Evolutionary conservation across 805 yeast species (phyloP).

Genomic region (Metschnikowia rubicola): DNA sequence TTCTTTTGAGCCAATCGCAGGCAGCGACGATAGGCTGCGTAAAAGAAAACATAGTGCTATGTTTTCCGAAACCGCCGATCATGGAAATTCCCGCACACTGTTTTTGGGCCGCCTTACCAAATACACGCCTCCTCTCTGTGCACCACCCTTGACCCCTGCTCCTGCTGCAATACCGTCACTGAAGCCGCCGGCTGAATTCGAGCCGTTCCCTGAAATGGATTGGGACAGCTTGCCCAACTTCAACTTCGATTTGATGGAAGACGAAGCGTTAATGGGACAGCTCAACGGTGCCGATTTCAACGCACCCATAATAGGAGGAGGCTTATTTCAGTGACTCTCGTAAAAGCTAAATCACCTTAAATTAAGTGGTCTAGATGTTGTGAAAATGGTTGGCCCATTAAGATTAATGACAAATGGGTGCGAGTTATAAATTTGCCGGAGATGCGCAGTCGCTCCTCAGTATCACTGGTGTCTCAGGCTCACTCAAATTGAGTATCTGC

Average conservation of each 20-base stretch:
- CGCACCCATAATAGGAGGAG: constrained; percentile 18
- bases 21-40: background rate
- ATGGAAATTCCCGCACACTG: constrained; percentile 1
- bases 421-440: too few species aligned
- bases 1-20: background rate
- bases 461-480: too few species aligned
- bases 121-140: constrained; percentile 10
- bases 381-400: too few species aligned
- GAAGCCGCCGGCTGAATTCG: background rate
- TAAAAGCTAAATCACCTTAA: too few species aligned
- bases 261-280: constrained; percentile 25
- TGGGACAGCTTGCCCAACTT: constrained; percentile 24
- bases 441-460: too few species aligned
- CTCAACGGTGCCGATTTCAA: constrained; percentile 17
- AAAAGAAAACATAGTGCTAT: background rate
- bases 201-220: constrained; percentile 8
- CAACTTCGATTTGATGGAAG: constrained; percentile 31
- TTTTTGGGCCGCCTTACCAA: constrained; percentile 2
- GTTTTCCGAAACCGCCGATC: background rate
- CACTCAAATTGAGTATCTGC: too few species aligned
- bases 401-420: too few species aligned
- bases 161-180: background rate
- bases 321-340: constrained; percentile 19
- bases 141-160: background rate
- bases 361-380: too few species aligned